Conservation (phyloP, 2,329 filamentous ascomycete species). For the Malbranchea zuffiana region DNA sequence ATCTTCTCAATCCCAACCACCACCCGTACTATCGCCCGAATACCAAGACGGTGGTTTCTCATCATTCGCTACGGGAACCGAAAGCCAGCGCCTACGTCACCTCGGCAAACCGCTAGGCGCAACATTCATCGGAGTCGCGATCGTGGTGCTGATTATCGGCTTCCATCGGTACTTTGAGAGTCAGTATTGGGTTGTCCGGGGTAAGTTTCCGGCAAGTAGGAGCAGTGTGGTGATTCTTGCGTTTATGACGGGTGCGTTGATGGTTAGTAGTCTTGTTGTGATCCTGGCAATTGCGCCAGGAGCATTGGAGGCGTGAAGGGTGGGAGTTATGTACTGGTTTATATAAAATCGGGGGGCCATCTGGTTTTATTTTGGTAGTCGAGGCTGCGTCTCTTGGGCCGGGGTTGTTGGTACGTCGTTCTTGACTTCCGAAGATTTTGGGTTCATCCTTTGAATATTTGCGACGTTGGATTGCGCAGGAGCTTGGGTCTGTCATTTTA, state of each 20-base stretch:
- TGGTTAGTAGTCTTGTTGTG: conserved; percentile 49
- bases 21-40: conserved; percentile 17
- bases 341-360: too few relatives aligned
- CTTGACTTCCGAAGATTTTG: too few relatives aligned
- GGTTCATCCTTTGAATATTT: too few relatives aligned
- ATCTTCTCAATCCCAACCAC: conserved; percentile 15
- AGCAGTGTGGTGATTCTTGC: conserved; percentile 51
- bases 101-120: conserved; percentile 53
- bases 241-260: conserved; percentile 45
- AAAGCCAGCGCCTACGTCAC: conserved; percentile 32
- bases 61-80: conserved; percentile 13
- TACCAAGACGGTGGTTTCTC: conserved; percentile 17
- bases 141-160: conserved; percentile 50
- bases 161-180: conserved; percentile 57
- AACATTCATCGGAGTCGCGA: conserved; percentile 52
- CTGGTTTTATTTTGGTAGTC: too few relatives aligned
- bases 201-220: conserved; percentile 54
- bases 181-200: conserved; percentile 56
- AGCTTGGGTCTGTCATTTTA: too few relatives aligned
- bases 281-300: conserved; percentile 46
- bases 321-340: too few relatives aligned
- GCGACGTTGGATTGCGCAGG: too few relatives aligned
- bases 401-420: too few relatives aligned
- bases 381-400: too few relatives aligned
- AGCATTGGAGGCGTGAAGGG: conserved; percentile 12